A percentile compares a stretch with the other conserved stretches of the same genome.
Conservation (phyloP, 495 filamentous ascomycete species). For the Hyaloscypha hepaticicola region DNA sequence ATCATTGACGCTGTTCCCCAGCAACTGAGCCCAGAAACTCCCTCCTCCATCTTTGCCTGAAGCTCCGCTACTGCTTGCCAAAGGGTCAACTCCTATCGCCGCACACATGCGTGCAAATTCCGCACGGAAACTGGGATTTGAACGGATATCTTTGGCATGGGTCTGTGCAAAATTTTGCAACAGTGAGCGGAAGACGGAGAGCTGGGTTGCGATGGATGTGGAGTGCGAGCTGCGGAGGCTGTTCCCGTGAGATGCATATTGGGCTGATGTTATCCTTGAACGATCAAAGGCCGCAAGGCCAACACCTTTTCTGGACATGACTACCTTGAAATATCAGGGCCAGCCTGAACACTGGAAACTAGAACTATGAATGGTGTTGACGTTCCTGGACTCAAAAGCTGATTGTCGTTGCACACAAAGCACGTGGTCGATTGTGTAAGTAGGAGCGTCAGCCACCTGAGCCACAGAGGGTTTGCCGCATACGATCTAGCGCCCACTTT, state of each 20-base stretch:
- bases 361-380: conserved; percentile 7
- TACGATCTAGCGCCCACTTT: not conserved
- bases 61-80: conserved; percentile 64
- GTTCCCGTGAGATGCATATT: conserved; percentile 85
- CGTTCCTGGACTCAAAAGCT: not conserved
- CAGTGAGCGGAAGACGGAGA: conserved; percentile 90
- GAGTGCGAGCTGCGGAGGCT: conserved; percentile 78
- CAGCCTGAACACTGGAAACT: not conserved
- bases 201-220: conserved; percentile 81
- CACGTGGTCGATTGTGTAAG: not conserved
- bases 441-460: not conserved
- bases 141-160: conserved; percentile 92
- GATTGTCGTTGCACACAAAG: not conserved
- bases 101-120: conserved; percentile 99
- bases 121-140: conserved; percentile 88
- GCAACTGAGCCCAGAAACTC: conserved; percentile 89
- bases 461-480: not conserved
- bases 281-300: conserved; percentile 91
- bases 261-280: conserved; percentile 71
- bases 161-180: conserved; percentile 93
- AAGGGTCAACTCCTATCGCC: conserved; percentile 92
- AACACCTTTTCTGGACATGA: conserved; percentile 68
- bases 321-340: not conserved
- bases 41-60: conserved; percentile 45
- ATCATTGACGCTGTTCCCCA: conserved; percentile 90